phyloP scores from a whole-genome alignment of 2,329 filamentous ascomycete species.

The Fusarium domesticum region DNA sequence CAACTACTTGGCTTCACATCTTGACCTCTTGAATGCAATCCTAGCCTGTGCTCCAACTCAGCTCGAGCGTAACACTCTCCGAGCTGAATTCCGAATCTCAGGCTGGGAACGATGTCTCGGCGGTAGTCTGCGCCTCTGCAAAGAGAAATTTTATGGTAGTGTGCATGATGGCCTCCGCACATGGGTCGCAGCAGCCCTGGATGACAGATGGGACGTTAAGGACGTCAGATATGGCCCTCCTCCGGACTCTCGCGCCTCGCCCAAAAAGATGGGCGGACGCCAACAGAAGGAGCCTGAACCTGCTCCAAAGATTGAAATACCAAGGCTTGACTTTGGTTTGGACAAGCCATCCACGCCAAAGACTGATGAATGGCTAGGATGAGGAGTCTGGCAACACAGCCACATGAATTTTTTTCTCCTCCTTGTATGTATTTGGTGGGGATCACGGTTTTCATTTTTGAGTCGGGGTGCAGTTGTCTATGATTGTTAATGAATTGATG shows the following conservation, averaged over 20 bases:
- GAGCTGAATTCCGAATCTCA: slow-evolving; percentile 74
- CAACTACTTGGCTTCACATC: slow-evolving; percentile 88
- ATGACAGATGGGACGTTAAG: slow-evolving; percentile 83
- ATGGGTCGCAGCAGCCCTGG: slow-evolving; percentile 83
- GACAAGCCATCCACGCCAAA: slow-evolving; percentile 32
- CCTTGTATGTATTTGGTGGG: slow-evolving; percentile 23
- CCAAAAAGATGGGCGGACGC: slow-evolving; percentile 34
- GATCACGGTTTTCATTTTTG: slow-evolving; percentile 27
- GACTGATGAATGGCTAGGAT: slow-evolving; percentile 34
- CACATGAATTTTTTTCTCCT: slow-evolving; percentile 19
- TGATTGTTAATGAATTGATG: slow-evolving; percentile 42
- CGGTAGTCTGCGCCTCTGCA: slow-evolving; percentile 80
- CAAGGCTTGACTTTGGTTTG: slow-evolving; percentile 51
- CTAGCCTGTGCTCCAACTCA: slow-evolving; percentile 72
- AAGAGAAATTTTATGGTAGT: slow-evolving; percentile 93
- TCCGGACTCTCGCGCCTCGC: slow-evolving; percentile 31
- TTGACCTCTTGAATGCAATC: slow-evolving; percentile 90
- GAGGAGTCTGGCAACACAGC: slow-evolving; percentile 10
- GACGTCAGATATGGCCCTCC: slow-evolving; percentile 73
- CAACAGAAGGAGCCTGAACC: slow-evolving; percentile 52
- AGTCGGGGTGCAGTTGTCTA: slow-evolving; percentile 28
- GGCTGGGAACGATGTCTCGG: slow-evolving; percentile 93
- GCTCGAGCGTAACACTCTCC: slow-evolving; percentile 71
- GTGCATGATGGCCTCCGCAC: slow-evolving; percentile 86
- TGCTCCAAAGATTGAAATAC: slow-evolving; percentile 61